A percentile compares a stretch with the other conserved stretches of the same genome.
Evolutionary conservation across 2,329 filamentous ascomycete genomes (phyloP).

Genomic region (Botrytis fabae): DNA sequence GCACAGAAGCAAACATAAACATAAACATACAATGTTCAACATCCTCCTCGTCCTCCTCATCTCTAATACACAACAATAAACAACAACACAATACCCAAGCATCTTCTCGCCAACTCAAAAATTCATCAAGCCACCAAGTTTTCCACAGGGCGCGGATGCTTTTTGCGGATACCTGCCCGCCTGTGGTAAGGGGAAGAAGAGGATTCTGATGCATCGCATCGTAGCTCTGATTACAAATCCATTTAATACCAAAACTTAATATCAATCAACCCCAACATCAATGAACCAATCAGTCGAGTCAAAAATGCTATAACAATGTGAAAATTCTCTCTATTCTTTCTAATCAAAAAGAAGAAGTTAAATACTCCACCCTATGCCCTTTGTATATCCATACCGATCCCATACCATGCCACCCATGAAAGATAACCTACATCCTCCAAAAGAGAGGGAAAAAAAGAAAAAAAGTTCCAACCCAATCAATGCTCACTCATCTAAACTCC

Average conservation of each 20-base stretch:
- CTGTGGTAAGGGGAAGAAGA: too few relatives aligned
- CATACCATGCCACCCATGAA: neutral
- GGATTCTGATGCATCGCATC: too few relatives aligned
- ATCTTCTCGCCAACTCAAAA: too few relatives aligned
- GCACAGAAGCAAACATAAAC: too few relatives aligned
- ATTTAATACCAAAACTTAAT: neutral
- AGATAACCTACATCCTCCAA: neutral
- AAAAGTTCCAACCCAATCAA: neutral
- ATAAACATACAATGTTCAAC: too few relatives aligned
- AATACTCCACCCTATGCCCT: constrained; percentile 11
- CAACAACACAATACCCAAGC: too few relatives aligned
- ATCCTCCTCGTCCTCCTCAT: too few relatives aligned
- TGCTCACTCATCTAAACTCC: constrained; percentile 24
- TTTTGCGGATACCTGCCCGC: too few relatives aligned
- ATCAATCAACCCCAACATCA: neutral
- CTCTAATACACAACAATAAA: too few relatives aligned
- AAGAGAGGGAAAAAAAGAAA: neutral
- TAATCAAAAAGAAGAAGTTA: neutral
- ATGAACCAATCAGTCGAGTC: neutral
- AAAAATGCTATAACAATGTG: neutral
- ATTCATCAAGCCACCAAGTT: too few relatives aligned
- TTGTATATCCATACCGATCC: constrained; percentile 10
- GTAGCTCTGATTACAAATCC: neutral
- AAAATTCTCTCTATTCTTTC: neutral
- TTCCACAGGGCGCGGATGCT: too few relatives aligned